phyloP scores from a whole-genome alignment of 2,329 filamentous ascomycete species.

The Pseudogymnoascus sp. region DNA sequence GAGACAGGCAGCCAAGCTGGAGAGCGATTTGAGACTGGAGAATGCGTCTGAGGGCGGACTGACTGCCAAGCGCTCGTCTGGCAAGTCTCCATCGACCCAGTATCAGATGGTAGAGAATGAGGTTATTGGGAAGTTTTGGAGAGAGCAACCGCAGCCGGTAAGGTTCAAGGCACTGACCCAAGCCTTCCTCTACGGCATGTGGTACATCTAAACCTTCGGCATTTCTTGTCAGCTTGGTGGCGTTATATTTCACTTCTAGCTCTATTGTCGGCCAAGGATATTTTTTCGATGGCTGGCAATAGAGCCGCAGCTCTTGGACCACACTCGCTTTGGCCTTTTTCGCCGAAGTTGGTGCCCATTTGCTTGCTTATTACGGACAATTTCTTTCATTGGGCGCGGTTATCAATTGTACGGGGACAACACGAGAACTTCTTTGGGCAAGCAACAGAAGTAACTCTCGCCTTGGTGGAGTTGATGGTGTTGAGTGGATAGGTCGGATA shows the following conservation, averaged over 20 bases:
- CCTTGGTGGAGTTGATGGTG: not conserved
- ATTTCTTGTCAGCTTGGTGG: not conserved
- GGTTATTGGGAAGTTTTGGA: conserved; percentile 1
- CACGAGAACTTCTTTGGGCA: not conserved
- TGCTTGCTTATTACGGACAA: conserved; percentile 7
- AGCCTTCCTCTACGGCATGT: conserved; percentile 25
- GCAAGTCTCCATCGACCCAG: conserved; percentile 23
- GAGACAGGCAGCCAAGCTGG: conserved; percentile 14
- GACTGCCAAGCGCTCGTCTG: conserved; percentile 14
- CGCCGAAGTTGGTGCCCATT: not conserved
- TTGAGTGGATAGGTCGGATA: not conserved
- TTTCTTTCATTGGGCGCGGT: conserved; percentile 5
- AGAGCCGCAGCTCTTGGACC: not conserved
- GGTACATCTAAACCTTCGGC: conserved; percentile 24
- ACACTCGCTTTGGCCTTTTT: not conserved
- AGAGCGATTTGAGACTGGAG: conserved; percentile 6
- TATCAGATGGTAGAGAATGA: conserved; percentile 12
- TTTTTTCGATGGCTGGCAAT: not conserved
- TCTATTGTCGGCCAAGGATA: not conserved
- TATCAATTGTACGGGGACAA: not conserved
- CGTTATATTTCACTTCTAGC: not conserved
- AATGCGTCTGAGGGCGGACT: conserved; percentile 19
- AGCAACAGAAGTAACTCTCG: not conserved
- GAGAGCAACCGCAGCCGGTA: conserved; percentile 5
- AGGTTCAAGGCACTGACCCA: conserved; percentile 1